These are phyloP conservation scores for Phytophthora litchii DNA, from an alignment of 352 stramenopile genomes.

Conservation along the genomic window DNA sequence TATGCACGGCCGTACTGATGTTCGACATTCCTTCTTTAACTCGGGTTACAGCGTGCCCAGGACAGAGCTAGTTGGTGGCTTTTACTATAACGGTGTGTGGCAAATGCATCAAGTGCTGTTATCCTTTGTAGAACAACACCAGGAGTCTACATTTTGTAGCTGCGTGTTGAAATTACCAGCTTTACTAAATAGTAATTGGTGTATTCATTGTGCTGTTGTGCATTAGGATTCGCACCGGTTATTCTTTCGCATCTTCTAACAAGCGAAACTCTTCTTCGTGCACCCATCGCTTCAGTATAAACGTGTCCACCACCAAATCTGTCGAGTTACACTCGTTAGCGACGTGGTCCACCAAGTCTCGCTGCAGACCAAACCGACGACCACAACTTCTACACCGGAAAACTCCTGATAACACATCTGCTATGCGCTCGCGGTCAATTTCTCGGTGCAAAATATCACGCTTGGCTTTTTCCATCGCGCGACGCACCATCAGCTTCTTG, in stretches of 20 bases:
- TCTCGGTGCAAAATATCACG: conserved; percentile 21
- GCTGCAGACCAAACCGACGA: conserved; percentile 39
- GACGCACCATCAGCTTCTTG: conserved; percentile 50
- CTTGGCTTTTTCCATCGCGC: conserved; percentile 39
- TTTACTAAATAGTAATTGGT: too few species aligned
- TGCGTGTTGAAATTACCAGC: too few species aligned
- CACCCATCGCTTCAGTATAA: conserved; percentile 43
- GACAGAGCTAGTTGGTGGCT: too few species aligned
- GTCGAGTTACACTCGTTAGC: conserved; percentile 21
- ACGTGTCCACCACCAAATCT: conserved; percentile 43
- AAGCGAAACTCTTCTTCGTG: conserved; percentile 54
- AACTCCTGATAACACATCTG: conserved; percentile 5
- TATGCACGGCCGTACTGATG: too few species aligned
- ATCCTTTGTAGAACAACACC: too few species aligned
- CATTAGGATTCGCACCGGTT: too few species aligned
- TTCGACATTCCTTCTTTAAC: too few species aligned
- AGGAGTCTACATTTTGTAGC: too few species aligned
- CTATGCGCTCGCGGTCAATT: conserved; percentile 9
- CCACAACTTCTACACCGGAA: conserved; percentile 37
- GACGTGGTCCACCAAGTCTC: conserved; percentile 45
- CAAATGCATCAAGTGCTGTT: too few species aligned
- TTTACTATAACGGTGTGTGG: too few species aligned
- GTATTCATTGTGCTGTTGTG: too few species aligned
- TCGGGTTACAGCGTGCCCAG: too few species aligned
- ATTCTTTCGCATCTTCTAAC: conserved; percentile 30